phyloP scores from a whole-genome alignment of 2,329 filamentous ascomycete genomes.

The Daldinia sp. region DNA sequence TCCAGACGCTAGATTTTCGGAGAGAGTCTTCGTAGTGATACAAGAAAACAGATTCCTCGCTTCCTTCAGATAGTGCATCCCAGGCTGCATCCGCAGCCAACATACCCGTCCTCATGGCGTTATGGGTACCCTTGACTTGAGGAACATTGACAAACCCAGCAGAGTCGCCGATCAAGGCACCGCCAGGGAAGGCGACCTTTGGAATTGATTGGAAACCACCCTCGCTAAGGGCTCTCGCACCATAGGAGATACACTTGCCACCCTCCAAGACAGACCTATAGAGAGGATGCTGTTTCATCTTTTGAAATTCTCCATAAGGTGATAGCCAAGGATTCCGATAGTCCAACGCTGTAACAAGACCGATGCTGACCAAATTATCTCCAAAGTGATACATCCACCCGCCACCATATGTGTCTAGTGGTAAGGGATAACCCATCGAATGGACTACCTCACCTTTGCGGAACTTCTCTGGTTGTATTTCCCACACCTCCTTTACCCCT shows the following conservation, averaged over 20 bases:
- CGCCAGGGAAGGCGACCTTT: conserved; percentile 95
- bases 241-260: conserved; percentile 97
- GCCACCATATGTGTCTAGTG: conserved; percentile 91
- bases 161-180: conserved; percentile 94
- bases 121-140: conserved; percentile 98
- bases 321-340: conserved; percentile 97
- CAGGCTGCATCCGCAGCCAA: conserved; percentile 92
- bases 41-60: conserved; percentile 83
- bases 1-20: conserved; percentile 89
- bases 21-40: conserved; percentile 94
- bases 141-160: conserved; percentile 97
- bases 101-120: conserved; percentile 98
- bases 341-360: conserved; percentile 92
- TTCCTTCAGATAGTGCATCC: conserved; percentile 72
- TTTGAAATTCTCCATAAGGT: conserved; percentile 96
- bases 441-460: conserved; percentile 86
- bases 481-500: conserved; percentile 97
- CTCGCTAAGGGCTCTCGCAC: conserved; percentile 89
- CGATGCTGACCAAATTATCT: conserved; percentile 93
- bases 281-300: conserved; percentile 97
- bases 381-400: conserved; percentile 99
- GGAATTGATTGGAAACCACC: conserved; percentile 98
- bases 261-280: conserved; percentile 90
- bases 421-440: conserved; percentile 91
- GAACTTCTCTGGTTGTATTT: conserved; percentile 93